These are phyloP conservation scores for Podaxis sp. DNA, from an alignment of 768 basidiomycete genomes.

Conservation along the genomic window DNA sequence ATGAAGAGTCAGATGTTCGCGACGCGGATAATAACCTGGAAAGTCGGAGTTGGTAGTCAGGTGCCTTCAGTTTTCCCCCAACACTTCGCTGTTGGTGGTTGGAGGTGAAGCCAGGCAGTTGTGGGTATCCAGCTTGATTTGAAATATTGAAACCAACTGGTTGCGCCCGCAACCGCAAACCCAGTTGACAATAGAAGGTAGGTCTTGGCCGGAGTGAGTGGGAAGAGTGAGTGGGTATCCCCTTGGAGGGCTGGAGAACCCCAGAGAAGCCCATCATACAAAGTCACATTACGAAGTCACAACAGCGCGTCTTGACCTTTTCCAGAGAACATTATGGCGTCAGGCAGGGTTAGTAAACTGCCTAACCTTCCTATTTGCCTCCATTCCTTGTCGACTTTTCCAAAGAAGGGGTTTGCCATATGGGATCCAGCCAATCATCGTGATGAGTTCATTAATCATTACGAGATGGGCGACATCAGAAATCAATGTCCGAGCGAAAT, in stretches of 20 bases:
- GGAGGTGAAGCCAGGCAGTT: background rate
- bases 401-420: background rate
- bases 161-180: background rate
- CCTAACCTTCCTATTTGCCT: background rate
- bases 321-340: background rate
- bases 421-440: background rate
- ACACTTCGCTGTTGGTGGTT: background rate
- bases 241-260: background rate
- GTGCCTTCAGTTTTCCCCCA: background rate
- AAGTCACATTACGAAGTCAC: slow-evolving; percentile 1
- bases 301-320: slow-evolving; percentile 12
- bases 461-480: background rate
- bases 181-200: background rate
- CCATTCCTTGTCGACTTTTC: background rate
- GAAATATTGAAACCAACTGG: background rate
- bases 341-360: background rate
- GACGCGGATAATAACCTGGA: background rate
- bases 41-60: background rate
- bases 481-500: background rate
- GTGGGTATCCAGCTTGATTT: background rate
- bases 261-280: background rate
- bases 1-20: background rate
- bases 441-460: background rate
- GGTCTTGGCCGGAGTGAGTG: slow-evolving; percentile 5
- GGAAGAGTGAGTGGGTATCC: background rate